A percentile compares a stretch with the other conserved stretches of the same genome.
These are phyloP conservation scores for Coelastrella sp. DNA, from an alignment of 139 green algal species.

Conservation along the genomic window DNA sequence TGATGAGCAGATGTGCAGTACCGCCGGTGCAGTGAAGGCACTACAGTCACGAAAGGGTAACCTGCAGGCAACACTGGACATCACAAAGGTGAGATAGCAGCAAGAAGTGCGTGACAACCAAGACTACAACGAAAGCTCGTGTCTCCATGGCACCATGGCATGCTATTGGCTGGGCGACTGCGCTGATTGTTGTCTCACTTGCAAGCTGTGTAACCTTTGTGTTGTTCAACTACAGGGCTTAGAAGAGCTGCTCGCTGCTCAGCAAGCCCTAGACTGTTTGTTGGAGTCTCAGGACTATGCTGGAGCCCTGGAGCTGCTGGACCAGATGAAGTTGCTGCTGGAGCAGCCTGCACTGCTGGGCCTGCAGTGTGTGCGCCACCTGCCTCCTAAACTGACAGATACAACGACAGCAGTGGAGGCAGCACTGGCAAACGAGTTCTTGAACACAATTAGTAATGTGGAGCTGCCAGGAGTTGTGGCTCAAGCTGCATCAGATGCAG, in stretches of 20 bases:
- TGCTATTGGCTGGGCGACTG: no score
- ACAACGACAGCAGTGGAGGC: constrained; percentile 52
- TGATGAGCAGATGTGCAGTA: constrained; percentile 73
- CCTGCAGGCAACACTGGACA: constrained; percentile 61
- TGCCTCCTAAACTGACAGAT: constrained; percentile 63
- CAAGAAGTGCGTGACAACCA: not conserved
- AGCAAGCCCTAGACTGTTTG: constrained; percentile 76
- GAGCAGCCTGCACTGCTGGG: constrained; percentile 52
- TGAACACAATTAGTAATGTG: constrained; percentile 27
- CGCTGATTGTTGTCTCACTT: no score
- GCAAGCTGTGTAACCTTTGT: not conserved
- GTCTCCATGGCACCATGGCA: not conserved
- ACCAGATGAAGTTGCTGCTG: constrained; percentile 60
- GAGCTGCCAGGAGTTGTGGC: constrained; percentile 1
- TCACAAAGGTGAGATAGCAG: constrained; percentile 62
- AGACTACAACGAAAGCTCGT: not conserved
- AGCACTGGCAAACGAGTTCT: constrained; percentile 66
- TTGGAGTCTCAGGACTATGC: constrained; percentile 79
- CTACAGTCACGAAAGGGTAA: constrained; percentile 75
- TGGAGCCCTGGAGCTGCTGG: constrained; percentile 80
- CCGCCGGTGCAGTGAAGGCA: constrained; percentile 60
- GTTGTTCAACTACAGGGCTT: constrained; percentile 58
- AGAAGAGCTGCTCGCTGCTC: constrained; percentile 68
- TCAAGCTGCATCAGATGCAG: constrained; percentile 29
- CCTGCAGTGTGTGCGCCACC: constrained; percentile 64